Evolutionary conservation across 345 rosid genomes (phyloP), one percentile per base, ranked within the genome.

Genomic region (Brassica carinata): DNA sequence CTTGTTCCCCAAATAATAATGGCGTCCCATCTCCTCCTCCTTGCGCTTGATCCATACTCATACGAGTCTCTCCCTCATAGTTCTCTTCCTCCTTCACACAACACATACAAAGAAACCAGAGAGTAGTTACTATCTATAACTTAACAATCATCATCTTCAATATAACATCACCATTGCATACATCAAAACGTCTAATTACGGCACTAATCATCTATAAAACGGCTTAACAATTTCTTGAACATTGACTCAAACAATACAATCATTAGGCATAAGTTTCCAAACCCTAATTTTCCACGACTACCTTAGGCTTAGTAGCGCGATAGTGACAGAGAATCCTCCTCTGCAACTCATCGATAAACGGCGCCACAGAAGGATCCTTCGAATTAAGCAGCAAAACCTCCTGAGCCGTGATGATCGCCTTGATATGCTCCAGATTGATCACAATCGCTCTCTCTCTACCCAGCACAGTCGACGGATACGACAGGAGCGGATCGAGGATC

Each of bases 371-470:
- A 17, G 99, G 99, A 69, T 93, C 97, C 78, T 85, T 85, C 29
- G 94, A 93, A 78, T 93, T 96, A 74, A 93, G 84, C 80, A 96
- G 76, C 77, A 90, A 74, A 43, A 93, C 96, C 87, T 96, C 98
- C 30, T 90, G 90, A 3, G 97, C 94, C 1, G 97, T 96, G 80
- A 92, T 89, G 73, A 96, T 96, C 10, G 98, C 97, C 89, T 96
- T 90, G 13, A 92, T 90, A 69, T 96, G 96, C 89, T 96, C 99
- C 86, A 92, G 78, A 71, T 93, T 93, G 75, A 96, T 90, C 7
- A 93, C 98, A 8, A 96, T 92, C 31, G 97, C 98, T 69, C 87
- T 84, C 86, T 93, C 98, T 68, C 99, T 85, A 8, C 99, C 99
- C 71, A 96, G 78, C 59, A 92, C 80, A 19, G 97, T 88, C 14